Conservation (phyloP, 371 early-diverging fungal genomes). For the Actinomucor elegans region DNA sequence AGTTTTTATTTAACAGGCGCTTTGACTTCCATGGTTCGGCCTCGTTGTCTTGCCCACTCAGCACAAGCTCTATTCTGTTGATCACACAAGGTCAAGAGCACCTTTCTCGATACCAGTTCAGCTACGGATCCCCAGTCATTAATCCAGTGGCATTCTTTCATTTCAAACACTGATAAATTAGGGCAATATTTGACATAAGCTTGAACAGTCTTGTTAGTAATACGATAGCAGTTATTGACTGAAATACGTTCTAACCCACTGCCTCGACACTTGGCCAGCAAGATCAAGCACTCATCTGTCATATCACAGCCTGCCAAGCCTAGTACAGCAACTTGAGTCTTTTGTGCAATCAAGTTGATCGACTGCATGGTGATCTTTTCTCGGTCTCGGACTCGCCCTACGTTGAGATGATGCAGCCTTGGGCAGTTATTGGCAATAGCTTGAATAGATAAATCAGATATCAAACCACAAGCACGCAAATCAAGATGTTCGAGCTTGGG, state of each 20-base stretch:
- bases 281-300: conserved; percentile 55
- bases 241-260: conserved; percentile 54
- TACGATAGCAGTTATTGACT: conserved; percentile 56
- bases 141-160: conserved; percentile 56
- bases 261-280: conserved; percentile 48
- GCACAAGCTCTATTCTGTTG: conserved; percentile 42
- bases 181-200: conserved; percentile 49
- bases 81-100: conserved; percentile 45
- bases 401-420: conserved; percentile 52
- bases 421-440: conserved; percentile 49
- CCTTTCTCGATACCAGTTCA: conserved; percentile 36
- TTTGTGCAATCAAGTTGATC: conserved; percentile 51
- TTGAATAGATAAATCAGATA: conserved; percentile 51
- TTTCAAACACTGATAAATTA: conserved; percentile 57
- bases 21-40: conserved; percentile 27
- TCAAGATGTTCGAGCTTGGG: conserved; percentile 52
- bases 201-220: conserved; percentile 52
- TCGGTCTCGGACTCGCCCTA: conserved; percentile 56
- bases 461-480: conserved; percentile 56
- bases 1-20: conserved; percentile 38
- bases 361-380: conserved; percentile 50
- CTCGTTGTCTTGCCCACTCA: conserved; percentile 41
- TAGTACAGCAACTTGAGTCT: conserved; percentile 50
- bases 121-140: conserved; percentile 45
- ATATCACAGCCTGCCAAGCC: conserved; percentile 63